Conservation (phyloP, 257 asterid genomes). For the Gentiana dahurica region DNA sequence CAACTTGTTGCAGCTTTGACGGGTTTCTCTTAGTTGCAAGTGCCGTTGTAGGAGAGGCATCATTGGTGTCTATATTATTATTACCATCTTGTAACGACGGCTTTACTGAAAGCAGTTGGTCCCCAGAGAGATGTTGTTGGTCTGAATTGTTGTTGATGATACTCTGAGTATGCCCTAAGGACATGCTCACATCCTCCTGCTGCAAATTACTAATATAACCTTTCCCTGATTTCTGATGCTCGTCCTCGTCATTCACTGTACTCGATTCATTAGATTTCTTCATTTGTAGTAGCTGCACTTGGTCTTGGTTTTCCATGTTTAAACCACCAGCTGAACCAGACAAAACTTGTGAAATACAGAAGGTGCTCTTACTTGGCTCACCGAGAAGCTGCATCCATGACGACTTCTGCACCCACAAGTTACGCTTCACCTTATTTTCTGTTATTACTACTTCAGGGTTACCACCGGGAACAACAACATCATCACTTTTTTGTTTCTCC, state of each 20-base stretch:
- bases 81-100: slow-evolving; percentile 1
- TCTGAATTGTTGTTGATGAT: slow-evolving; percentile 4
- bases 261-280: slow-evolving; percentile 11
- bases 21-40: slow-evolving; percentile 8
- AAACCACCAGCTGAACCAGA: slow-evolving; percentile 13
- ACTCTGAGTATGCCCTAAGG: slow-evolving; percentile 13
- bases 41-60: slow-evolving; percentile 7
- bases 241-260: slow-evolving; percentile 8
- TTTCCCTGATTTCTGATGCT: background rate
- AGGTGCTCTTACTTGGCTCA: slow-evolving; percentile 34
- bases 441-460: slow-evolving; percentile 16
- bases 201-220: background rate
- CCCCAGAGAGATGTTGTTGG: background rate
- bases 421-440: slow-evolving; percentile 17
- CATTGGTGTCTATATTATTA: slow-evolving; percentile 3
- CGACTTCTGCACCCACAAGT: slow-evolving; percentile 43
- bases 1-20: slow-evolving; percentile 17
- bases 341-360: slow-evolving; percentile 56
- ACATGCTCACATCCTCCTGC: slow-evolving; percentile 2
- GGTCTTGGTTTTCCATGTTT: slow-evolving; percentile 19
- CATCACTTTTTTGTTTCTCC: slow-evolving; percentile 15
- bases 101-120: slow-evolving; percentile 12
- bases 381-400: slow-evolving; percentile 66
- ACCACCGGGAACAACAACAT: slow-evolving; percentile 8
- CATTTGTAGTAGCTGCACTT: slow-evolving; percentile 15